These are phyloP conservation scores for Colletotrichum zoysiae DNA, from an alignment of 2,329 filamentous ascomycete species.

Conservation along the genomic window DNA sequence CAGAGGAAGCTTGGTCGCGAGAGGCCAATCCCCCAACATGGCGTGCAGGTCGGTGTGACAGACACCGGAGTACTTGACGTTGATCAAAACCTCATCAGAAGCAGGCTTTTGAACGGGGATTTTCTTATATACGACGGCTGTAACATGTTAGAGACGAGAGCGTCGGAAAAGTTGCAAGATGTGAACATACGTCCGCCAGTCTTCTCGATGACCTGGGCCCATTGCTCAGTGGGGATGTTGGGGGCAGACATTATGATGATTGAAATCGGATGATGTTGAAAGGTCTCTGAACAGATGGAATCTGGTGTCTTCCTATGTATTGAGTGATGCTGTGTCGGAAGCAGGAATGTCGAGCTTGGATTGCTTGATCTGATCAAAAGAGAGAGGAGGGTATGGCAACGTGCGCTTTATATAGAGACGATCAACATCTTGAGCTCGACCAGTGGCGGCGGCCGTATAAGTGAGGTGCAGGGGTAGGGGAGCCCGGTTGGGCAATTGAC, in stretches of 20 bases:
- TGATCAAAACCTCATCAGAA: conserved; percentile 91
- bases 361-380: conserved; percentile 33
- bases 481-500: conserved; percentile 11
- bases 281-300: conserved; percentile 11
- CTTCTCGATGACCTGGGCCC: conserved; percentile 91
- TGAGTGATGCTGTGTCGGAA: conserved; percentile 11
- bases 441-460: conserved; percentile 22
- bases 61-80: conserved; percentile 90
- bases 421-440: conserved; percentile 25
- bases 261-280: background rate
- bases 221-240: conserved; percentile 81
- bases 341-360: conserved; percentile 32
- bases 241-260: conserved; percentile 31
- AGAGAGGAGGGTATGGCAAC: conserved; percentile 10
- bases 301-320: conserved; percentile 16
- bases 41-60: conserved; percentile 89
- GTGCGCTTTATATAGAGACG: conserved; percentile 35
- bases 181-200: conserved; percentile 73
- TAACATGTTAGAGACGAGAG: conserved; percentile 36
- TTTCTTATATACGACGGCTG: conserved; percentile 78
- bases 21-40: conserved; percentile 90
- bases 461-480: conserved; percentile 21
- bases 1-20: conserved; percentile 84
- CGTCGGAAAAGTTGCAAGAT: background rate
- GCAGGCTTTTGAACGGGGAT: conserved; percentile 86